Evolutionary conservation across 75 land plant genomes (phyloP).

Genomic region (Pinus tabuliformis): DNA sequence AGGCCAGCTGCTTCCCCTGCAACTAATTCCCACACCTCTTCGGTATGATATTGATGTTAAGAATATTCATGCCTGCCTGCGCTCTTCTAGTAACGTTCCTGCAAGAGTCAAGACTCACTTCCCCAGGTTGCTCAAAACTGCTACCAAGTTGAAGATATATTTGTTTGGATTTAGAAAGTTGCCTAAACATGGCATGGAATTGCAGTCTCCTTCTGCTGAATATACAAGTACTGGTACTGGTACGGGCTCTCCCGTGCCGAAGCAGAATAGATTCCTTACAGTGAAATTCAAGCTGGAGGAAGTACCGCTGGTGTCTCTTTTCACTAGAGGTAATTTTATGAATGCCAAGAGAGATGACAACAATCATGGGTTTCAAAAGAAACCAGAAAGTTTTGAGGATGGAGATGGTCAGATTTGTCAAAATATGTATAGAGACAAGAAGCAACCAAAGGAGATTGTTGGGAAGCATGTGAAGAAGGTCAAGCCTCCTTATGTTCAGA

Average conservation of each 20-base stretch:
- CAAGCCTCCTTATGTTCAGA: constrained; percentile 38
- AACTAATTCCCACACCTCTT: neutral
- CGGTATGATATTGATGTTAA: too few relatives aligned
- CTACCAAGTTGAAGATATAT: constrained; percentile 47
- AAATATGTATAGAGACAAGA: constrained; percentile 15
- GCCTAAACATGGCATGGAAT: constrained; percentile 8
- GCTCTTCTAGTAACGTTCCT: neutral
- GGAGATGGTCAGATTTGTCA: neutral
- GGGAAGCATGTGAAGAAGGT: constrained; percentile 55
- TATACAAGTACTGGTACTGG: neutral
- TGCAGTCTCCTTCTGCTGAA: neutral
- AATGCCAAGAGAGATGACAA: neutral
- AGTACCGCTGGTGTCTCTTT: constrained; percentile 33
- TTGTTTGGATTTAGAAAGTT: constrained; percentile 43
- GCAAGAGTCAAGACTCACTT: constrained; percentile 16
- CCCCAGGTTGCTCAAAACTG: constrained; percentile 37
- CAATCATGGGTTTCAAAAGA: too few relatives aligned
- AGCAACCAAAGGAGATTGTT: constrained; percentile 34
- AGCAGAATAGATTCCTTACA: constrained; percentile 34
- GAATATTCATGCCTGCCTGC: too few relatives aligned
- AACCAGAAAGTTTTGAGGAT: neutral
- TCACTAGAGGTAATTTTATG: constrained; percentile 34
- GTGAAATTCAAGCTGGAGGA: constrained; percentile 64
- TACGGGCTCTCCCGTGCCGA: neutral
- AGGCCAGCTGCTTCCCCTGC: constrained; percentile 41